Base-by-base conservation (phyloP, 495 filamentous ascomycete species). In the Amorphotheca resinae region DNA sequence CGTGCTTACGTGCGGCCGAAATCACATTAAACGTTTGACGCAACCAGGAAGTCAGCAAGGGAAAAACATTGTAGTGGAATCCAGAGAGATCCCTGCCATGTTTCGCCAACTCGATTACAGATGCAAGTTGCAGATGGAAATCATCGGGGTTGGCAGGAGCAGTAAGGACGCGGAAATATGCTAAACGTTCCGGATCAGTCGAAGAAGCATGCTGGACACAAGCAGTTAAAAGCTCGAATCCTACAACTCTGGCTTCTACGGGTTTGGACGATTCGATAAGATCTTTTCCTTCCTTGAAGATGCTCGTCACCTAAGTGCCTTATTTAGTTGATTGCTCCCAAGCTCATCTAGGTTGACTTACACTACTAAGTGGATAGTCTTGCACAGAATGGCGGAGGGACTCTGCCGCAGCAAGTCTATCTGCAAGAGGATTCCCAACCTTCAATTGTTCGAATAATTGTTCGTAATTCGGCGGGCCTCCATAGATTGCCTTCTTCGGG, bases 241-340 rank as follows among this genome's bases (percentile, higher is more conserved):
- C 80, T 7, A 69, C 67, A 40, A 62, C 54, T 11, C 77, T 67
- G 45, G 70, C 72, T 28, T 70, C 64, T 8, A 56, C 53, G 1
- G 74, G 59, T 35, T 79, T 74, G 3, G 63, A 50, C n/a, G 67
- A 54, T 12, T 75, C 65, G 17, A 81, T 68, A 26, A 84, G 58
- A 50, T 84, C 78, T 53, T 76, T 77, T 9, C 66, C 79, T 17
- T 73, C 69, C 34, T 68, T 63, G 75, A 79, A 85, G 31, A 83
- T 74, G 33, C 50, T 56, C 17, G 47, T 53, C 3, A 57, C 51
- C 54, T 57, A 30, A n/a, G n/a, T n/a, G n/a, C n/a, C n/a, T n/a
- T n/a, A n/a, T n/a, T n/a, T n/a, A n/a, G n/a, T n/a, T n/a, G n/a
- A n/a, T n/a, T n/a, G n/a, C n/a, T n/a, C n/a, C n/a, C n/a, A n/a